Base-by-base conservation (phyloP, 352 stramenopile genomes). In the Globisporangium lucens region DNA sequence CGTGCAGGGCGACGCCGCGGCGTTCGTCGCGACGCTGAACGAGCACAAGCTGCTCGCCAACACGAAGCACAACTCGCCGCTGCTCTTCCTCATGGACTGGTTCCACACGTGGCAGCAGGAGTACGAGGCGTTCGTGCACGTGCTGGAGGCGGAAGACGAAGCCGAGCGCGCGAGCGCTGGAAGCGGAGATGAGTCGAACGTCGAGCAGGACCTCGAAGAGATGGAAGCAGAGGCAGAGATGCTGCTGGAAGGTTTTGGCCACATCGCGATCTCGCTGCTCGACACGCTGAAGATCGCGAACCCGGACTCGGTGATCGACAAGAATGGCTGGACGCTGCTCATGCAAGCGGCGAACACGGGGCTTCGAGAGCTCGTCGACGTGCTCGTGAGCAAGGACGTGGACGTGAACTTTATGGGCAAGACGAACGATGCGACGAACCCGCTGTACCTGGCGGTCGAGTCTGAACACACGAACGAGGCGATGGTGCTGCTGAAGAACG, bases 51-150 rank as follows among this genome's bases (percentile, higher is more conserved):
- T 79, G 61, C 59, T 82, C 15, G 61, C 63, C 3, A 58, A 65
- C 12, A 66, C 80, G 52, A 64, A 75, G 56, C 61, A 73, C 35
- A 73, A 74, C 49, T 59, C 77, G 36, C 83, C 82, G 58, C 74
- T 94, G 22, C 72, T 89, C 56, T 89, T 78, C 65, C 75, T 95
- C 64, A 93, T 95, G 87, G 76, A 95, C 57, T 95, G 83, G 82
- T 84, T 95, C 70, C 83, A 95, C 75, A 83, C 78, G 61, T 95
- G 87, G 87, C 87, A 95, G 70, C 87, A 91, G 63, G 83, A 95
- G 74, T 95, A 93, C 76, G 85, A 95, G 63, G 80, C 83, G 38
- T 90, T 91, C 56, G 80, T 87, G 63, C 81, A 90, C 59, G 80
- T 93, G 30, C 59, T 91, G 10, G 85, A 89, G 36, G 73, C 79